Conservation (phyloP, 148 eudicot species). For the Persicaria maculosa region DNA sequence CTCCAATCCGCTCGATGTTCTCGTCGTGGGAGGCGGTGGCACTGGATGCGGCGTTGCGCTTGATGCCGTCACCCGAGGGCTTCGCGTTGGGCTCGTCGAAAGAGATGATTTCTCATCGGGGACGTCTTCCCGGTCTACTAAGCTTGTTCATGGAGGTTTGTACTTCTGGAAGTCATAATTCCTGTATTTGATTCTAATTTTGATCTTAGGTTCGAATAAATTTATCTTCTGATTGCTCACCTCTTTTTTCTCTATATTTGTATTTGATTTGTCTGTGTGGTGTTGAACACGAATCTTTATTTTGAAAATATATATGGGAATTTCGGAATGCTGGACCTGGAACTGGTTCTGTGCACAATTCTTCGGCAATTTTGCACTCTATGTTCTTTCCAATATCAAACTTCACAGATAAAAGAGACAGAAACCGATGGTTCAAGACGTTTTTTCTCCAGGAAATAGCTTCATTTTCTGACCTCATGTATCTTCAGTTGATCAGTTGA, state of each 20-base stretch:
- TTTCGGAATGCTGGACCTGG: neutral
- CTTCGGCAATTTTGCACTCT: neutral
- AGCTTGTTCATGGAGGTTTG: constrained; percentile 89
- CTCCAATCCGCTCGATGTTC: constrained; percentile 64
- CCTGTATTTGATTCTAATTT: neutral
- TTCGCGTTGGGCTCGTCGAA: constrained; percentile 88
- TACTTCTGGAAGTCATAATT: neutral
- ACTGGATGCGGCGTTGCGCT: constrained; percentile 93
- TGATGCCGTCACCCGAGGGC: constrained; percentile 79
- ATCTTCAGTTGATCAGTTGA: neutral
- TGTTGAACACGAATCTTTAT: neutral
- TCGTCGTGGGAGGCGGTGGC: constrained; percentile 81
- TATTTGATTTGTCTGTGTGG: neutral
- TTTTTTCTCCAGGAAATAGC: neutral
- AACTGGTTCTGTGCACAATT: neutral
- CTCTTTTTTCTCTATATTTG: neutral
- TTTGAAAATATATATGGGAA: neutral
- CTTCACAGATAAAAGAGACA: neutral
- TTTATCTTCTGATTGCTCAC: neutral
- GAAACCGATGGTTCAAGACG: neutral
- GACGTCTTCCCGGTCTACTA: constrained; percentile 88
- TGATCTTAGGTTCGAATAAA: neutral
- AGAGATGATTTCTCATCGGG: constrained; percentile 92
- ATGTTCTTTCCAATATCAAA: neutral
- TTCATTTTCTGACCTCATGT: neutral